phyloP scores from a whole-genome alignment of 2,329 filamentous ascomycete genomes.

The Fusarium sp. region DNA sequence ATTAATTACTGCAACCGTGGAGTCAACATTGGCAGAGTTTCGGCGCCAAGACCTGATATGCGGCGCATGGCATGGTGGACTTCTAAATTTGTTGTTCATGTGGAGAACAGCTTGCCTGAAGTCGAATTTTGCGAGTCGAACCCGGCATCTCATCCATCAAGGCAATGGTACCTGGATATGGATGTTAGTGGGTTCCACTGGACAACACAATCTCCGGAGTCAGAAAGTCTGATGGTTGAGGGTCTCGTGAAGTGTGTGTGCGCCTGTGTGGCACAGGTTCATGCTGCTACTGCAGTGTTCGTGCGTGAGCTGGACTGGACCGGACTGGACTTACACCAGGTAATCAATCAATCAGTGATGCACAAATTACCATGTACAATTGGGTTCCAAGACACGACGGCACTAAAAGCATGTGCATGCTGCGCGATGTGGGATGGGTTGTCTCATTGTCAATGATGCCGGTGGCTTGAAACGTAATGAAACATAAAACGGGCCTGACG shows the following conservation, averaged over 20 bases:
- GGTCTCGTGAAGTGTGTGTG: conserved; percentile 8
- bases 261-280: not conserved
- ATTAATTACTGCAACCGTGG: conserved; percentile 15
- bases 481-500: conserved; percentile 31
- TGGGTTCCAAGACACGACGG: not conserved
- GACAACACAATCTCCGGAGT: conserved; percentile 31
- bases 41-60: conserved; percentile 32
- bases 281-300: too few species aligned
- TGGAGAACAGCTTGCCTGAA: conserved; percentile 25
- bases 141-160: conserved; percentile 3
- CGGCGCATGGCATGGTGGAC: conserved; percentile 29
- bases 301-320: not conserved
- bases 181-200: conserved; percentile 20
- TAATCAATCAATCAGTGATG: conserved; percentile 1
- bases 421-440: not conserved
- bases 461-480: conserved; percentile 34
- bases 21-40: conserved; percentile 11
- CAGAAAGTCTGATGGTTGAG: conserved; percentile 12
- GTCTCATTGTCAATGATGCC: conserved; percentile 23
- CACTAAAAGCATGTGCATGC: conserved; percentile 9
- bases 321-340: not conserved
- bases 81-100: conserved; percentile 27
- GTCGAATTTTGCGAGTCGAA: not conserved
- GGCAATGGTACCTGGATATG: conserved; percentile 26
- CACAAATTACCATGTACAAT: not conserved